These are phyloP conservation scores for Populus trichocarpa DNA, from an alignment of 441 rosid genomes.

Conservation along the genomic window DNA sequence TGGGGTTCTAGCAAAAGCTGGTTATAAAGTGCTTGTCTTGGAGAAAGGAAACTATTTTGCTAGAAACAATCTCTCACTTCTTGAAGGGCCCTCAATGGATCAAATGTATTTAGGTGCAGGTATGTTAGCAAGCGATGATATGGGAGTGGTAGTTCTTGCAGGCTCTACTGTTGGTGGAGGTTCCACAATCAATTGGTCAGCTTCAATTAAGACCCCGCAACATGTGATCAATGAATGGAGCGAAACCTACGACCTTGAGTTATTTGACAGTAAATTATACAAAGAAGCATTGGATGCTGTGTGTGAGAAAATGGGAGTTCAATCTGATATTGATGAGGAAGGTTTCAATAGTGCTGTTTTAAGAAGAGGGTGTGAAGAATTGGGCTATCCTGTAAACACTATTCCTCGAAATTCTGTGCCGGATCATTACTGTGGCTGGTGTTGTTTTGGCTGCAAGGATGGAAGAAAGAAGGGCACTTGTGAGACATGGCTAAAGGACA, in stretches of 20 bases:
- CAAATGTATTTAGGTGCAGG: conserved; percentile 72
- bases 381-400: conserved; percentile 50
- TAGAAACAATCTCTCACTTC: conserved; percentile 59
- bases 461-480: conserved; percentile 68
- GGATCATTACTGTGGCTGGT: conserved; percentile 81
- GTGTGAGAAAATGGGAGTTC: conserved; percentile 74
- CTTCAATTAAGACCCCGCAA: conserved; percentile 64
- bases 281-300: conserved; percentile 63
- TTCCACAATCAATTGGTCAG: conserved; percentile 81
- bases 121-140: conserved; percentile 53
- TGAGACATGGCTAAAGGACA: conserved; percentile 83
- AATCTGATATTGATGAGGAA: conserved; percentile 54
- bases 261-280: conserved; percentile 57
- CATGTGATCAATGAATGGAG: conserved; percentile 74
- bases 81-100: conserved; percentile 72
- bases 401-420: conserved; percentile 64
- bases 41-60: conserved; percentile 75
- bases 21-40: conserved; percentile 68
- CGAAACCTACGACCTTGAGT: conserved; percentile 35
- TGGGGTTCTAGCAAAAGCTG: conserved; percentile 69
- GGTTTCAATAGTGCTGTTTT: conserved; percentile 63
- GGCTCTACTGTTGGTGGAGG: conserved; percentile 92
- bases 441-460: conserved; percentile 78
- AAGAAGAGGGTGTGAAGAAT: conserved; percentile 68
- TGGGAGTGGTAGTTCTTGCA: conserved; percentile 52